Percentiles rank a stretch among this genome's conserved stretches.
Conservation (phyloP, 2,329 filamentous ascomycete species). For the Lanzia echinophila region DNA sequence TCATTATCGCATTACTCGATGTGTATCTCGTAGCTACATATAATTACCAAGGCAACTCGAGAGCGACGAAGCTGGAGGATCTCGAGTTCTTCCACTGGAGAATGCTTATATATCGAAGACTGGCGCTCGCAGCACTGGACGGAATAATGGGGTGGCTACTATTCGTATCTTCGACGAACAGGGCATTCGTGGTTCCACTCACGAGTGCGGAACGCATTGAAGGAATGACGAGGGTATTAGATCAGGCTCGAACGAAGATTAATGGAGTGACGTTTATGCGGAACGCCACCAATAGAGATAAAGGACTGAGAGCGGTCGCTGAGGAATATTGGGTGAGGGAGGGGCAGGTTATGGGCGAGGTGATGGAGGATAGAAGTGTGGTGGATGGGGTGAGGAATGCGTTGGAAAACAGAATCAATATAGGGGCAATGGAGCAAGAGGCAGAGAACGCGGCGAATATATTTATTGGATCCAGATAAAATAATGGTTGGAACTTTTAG, state of each 20-base stretch:
- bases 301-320: slow-evolving; percentile 56
- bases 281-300: slow-evolving; percentile 73
- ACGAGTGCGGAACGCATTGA: slow-evolving; percentile 62
- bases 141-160: slow-evolving; percentile 55
- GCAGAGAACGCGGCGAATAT: slow-evolving; percentile 54
- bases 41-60: slow-evolving; percentile 57
- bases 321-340: slow-evolving; percentile 78
- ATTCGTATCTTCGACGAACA: slow-evolving; percentile 73
- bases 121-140: slow-evolving; percentile 61
- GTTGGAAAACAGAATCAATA: slow-evolving; percentile 56
- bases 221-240: slow-evolving; percentile 47
- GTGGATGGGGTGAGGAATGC: slow-evolving; percentile 64
- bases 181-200: slow-evolving; percentile 61
- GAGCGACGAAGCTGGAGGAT: slow-evolving; percentile 54
- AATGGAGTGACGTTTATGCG: slow-evolving; percentile 67
- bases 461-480: slow-evolving; percentile 25
- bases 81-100: slow-evolving; percentile 68
- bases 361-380: slow-evolving; percentile 74
- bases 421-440: slow-evolving; percentile 52
- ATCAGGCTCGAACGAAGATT: slow-evolving; percentile 57
- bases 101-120: slow-evolving; percentile 53
- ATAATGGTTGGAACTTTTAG: not conserved
- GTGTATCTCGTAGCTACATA: slow-evolving; percentile 59
- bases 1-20: slow-evolving; percentile 56
- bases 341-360: slow-evolving; percentile 61